Evolutionary conservation across 208 protist species (phyloP), one percentile per base, ranked within the genome.

Genomic region (Leishmania aethiopica): DNA sequence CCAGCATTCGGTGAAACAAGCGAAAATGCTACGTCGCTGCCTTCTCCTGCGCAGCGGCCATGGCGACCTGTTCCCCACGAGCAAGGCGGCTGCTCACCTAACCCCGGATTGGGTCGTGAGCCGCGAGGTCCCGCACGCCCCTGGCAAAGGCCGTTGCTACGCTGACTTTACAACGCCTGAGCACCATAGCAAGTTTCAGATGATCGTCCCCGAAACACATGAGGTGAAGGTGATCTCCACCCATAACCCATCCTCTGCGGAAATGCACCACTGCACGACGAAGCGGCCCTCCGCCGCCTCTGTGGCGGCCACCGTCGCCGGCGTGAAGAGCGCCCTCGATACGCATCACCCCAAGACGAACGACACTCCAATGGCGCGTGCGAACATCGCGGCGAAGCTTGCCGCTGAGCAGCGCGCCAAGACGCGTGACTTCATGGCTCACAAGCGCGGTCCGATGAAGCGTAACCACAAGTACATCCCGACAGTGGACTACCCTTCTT

Each of bases 51-150:
- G 89, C 7, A 90, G 90, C 74, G 91, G 92, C 71, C 90, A 94
- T 42, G 94, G 93, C 28, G 92, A 96, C 25, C 79, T 96, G 53
- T 96, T 97, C 79, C 94, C 94, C 3, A 97, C 91, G 7, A 94
- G 86, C 60, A 97, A 97, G 86, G 83, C 82, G 11, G 92, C 91
- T 7, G 90, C 92, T 3, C 92, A 97, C 74, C 86, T 97, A 25
- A 78, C 71, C 15, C 88, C 77, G 19, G 3, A 75, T 53, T 97
- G 91, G 91, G 74, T 97, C 72, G 86, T 94, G 86, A 45, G 28
- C 60, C 88, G 92, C 70, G 75, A 75, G 40, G 79, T 89, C 28
- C 89, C 88, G 19, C 89, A 79, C 49, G 83, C 92, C 0, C 92
- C 94, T 0, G 91, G 92, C 67, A 81, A 77, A 40, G 89, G 88